Conservation (phyloP, 441 rosid species). For the Cnidoscolus chayamansa region DNA sequence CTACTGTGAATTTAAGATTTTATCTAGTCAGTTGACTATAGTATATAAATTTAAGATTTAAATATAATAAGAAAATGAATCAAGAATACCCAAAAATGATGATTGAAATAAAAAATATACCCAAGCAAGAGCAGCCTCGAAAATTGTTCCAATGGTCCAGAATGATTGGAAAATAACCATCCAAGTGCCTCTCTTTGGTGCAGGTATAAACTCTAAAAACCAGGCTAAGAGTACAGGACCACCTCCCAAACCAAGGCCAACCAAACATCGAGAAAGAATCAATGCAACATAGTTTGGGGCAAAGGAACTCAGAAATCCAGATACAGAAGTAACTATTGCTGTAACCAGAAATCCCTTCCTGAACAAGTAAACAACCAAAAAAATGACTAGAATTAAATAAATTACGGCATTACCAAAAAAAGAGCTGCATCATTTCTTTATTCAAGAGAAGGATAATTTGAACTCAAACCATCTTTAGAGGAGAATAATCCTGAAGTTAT, state of each 20-base stretch:
- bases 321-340: conserved; percentile 63
- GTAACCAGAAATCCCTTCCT: conserved; percentile 90
- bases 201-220: conserved; percentile 94
- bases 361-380: conserved; percentile 27
- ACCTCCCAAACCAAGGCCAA: conserved; percentile 94
- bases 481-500: too few relatives aligned
- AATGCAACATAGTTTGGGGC: conserved; percentile 61
- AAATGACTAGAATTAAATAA: not conserved
- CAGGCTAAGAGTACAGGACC: conserved; percentile 89
- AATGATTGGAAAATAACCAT: conserved; percentile 81
- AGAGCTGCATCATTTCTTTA: not conserved
- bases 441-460: not conserved
- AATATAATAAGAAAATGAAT: not conserved
- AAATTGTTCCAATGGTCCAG: conserved; percentile 82
- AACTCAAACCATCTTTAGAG: not conserved
- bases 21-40: not conserved
- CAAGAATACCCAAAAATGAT: not conserved
- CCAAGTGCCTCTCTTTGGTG: conserved; percentile 88
- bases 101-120: conserved; percentile 39
- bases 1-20: not conserved
- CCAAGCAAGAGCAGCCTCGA: conserved; percentile 91
- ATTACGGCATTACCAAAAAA: conserved; percentile 6
- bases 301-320: conserved; percentile 79
- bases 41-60: not conserved
- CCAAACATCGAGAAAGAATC: conserved; percentile 62